Evolutionary conservation across 1,284 basidiomycete genomes (phyloP).

Genomic region (Cutaneotrichosporon cavernicola): DNA sequence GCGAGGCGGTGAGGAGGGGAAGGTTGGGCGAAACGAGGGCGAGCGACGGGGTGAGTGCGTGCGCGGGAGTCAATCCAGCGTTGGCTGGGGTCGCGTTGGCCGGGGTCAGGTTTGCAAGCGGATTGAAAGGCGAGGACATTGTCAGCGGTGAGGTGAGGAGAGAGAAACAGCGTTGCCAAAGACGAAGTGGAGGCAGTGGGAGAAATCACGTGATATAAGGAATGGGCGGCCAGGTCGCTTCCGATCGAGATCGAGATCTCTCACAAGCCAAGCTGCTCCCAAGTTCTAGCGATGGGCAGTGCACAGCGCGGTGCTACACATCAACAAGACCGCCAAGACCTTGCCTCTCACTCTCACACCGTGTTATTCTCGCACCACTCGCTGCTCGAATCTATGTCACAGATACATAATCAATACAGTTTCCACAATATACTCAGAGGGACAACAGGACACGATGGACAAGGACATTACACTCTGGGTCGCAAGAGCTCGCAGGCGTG

Average conservation of each 20-base stretch:
- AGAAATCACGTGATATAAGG: neutral
- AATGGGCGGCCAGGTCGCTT: neutral
- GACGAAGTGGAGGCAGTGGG: neutral
- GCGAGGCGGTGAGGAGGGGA: neutral
- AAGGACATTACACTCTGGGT: neutral
- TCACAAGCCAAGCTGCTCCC: too few relatives aligned
- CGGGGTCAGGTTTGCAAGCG: constrained; percentile 14
- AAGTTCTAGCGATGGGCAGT: too few relatives aligned
- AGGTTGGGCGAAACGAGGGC: neutral
- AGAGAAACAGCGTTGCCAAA: neutral
- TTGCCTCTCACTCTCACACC: too few relatives aligned
- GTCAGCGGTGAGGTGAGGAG: neutral
- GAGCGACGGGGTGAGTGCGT: neutral
- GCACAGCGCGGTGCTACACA: too few relatives aligned
- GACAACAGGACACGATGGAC: neutral
- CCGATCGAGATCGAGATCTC: too few relatives aligned
- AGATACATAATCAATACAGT: constrained; percentile 1
- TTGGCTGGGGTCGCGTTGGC: neutral
- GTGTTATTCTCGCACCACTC: too few relatives aligned
- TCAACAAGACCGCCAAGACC: too few relatives aligned
- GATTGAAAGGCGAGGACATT: constrained; percentile 31
- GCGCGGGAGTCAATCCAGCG: neutral
- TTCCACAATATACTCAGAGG: neutral
- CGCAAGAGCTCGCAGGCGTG: neutral
- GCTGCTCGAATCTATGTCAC: neutral